Base-by-base conservation (phyloP, 495 filamentous ascomycete genomes). In the Penicillium herquei region DNA sequence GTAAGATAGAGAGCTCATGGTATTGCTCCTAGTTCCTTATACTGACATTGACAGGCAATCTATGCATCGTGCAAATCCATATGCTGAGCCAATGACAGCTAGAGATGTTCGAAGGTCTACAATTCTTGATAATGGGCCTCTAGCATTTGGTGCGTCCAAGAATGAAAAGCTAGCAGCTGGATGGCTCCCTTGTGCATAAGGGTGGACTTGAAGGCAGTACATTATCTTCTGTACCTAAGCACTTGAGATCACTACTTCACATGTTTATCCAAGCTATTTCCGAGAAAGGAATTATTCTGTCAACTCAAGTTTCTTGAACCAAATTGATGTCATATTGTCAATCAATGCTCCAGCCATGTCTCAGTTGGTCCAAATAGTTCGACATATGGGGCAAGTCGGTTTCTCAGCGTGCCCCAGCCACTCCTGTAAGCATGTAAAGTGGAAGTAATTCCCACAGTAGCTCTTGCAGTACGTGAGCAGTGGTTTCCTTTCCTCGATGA, bases 11-110 rank as follows among this genome's bases (percentile, higher is more conserved):
- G 13, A 39, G 14, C 21, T 14, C 10, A 16, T 2, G 9, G 1
- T 21, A 8, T 26, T 39, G n/a, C 13, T 14, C 7, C 1, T 3
- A 16, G 6, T 11, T 3, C 14, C 13, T 16, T 18, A 33, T 46
- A 26, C 11, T 51, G 40, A 54, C 16, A 10, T 0, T 26, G 11
- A 3, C 7, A 64, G 61, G 31, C 61, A 64, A 61, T 64, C 61
- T n/a, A 64, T 64, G 61, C 61, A 64, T 50, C 57, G 61, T 21
- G 61, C 61, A 14, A 64, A 64, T 37, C 57, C 61, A 26, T 64
- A 64, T 32, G 57, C 54, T 9, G 61, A 61, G 11, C 14, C 26
- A 11, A 61, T 64, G 61, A 64, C 61, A 9, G 61, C 57, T 3
- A 57, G 57, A 55, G 61, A 64, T 61, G 61, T 64, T 1, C 61